Evolutionary conservation across 495 filamentous ascomycete species (phyloP).

Genomic region (Penicillium salamii): DNA sequence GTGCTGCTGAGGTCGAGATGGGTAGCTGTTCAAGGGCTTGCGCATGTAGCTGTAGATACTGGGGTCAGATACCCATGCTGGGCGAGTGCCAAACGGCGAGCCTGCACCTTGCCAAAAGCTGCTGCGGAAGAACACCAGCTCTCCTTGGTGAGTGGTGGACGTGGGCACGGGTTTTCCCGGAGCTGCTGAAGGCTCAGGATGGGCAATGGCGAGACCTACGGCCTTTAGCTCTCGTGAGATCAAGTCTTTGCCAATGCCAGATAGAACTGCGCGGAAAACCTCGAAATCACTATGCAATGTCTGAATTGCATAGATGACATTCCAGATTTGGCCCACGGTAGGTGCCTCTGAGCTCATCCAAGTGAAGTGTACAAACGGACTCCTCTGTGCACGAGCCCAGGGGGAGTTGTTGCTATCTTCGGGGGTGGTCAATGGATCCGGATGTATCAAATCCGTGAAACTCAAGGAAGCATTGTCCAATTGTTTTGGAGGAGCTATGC

Average conservation of each 20-base stretch:
- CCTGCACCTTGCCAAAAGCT: slow-evolving; percentile 25
- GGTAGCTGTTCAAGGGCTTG: slow-evolving; percentile 16
- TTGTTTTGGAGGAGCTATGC: slow-evolving; percentile 18
- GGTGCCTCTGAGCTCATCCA: slow-evolving; percentile 37
- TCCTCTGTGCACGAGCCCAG: slow-evolving; percentile 36
- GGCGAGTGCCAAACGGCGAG: slow-evolving; percentile 18
- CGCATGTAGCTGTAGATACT: slow-evolving; percentile 14
- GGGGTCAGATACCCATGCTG: slow-evolving; percentile 19
- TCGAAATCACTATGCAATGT: slow-evolving; percentile 15
- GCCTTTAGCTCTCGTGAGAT: slow-evolving; percentile 15
- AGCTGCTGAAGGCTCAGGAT: slow-evolving; percentile 22
- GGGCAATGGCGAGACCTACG: slow-evolving; percentile 18
- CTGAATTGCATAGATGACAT: slow-evolving; percentile 50
- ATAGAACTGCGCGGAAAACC: slow-evolving; percentile 15
- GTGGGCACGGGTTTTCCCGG: slow-evolving; percentile 16
- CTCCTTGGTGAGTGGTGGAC: slow-evolving; percentile 5
- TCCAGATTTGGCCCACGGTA: slow-evolving; percentile 54
- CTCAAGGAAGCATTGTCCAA: slow-evolving; percentile 22
- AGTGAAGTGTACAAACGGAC: slow-evolving; percentile 23
- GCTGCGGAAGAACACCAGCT: slow-evolving; percentile 22
- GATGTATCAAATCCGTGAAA: slow-evolving; percentile 17
- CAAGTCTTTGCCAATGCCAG: slow-evolving; percentile 11
- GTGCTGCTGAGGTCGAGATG: slow-evolving; percentile 14
- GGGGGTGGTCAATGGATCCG: slow-evolving; percentile 13
- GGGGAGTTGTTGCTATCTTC: slow-evolving; percentile 33